Percentiles rank a stretch among this genome's conserved stretches.
Evolutionary conservation across 179 eudicot genomes (phyloP).

Genomic region (Heliamphora pulchella): DNA sequence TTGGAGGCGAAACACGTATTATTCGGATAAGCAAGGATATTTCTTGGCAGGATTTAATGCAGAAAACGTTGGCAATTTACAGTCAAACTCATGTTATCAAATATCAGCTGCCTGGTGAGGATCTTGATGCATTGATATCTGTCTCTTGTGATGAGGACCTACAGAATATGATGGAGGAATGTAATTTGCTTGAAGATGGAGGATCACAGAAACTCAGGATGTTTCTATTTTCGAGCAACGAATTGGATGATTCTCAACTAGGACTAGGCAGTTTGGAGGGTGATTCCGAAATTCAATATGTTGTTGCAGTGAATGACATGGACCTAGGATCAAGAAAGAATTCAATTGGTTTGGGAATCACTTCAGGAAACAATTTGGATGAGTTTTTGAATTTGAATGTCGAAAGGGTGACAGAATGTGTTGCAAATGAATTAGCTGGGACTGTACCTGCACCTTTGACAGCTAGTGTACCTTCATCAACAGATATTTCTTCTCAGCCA

Average conservation of each 20-base stretch:
- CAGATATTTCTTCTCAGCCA: conserved; percentile 12
- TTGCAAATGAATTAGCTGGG: not conserved
- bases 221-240: conserved; percentile 63
- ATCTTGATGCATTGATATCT: conserved; percentile 84
- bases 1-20: conserved; percentile 84
- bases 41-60: conserved; percentile 66
- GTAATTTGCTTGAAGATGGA: conserved; percentile 48
- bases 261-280: conserved; percentile 40
- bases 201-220: conserved; percentile 62
- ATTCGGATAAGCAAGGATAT: conserved; percentile 56
- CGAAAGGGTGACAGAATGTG: conserved; percentile 8
- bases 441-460: conserved; percentile 10
- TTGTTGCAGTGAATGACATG: conserved; percentile 87
- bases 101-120: conserved; percentile 97
- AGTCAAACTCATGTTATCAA: conserved; percentile 50
- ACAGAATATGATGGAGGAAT: conserved; percentile 91
- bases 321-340: conserved; percentile 50
- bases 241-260: conserved; percentile 62
- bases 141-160: conserved; percentile 82
- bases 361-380: conserved; percentile 58
- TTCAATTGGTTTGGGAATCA: conserved; percentile 39
- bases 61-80: conserved; percentile 40
- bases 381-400: conserved; percentile 25
- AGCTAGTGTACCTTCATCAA: conserved; percentile 13
- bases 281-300: conserved; percentile 72